Evolutionary conservation across 2,329 filamentous ascomycete genomes (phyloP).

Genomic region (Colletotrichum sp.): DNA sequence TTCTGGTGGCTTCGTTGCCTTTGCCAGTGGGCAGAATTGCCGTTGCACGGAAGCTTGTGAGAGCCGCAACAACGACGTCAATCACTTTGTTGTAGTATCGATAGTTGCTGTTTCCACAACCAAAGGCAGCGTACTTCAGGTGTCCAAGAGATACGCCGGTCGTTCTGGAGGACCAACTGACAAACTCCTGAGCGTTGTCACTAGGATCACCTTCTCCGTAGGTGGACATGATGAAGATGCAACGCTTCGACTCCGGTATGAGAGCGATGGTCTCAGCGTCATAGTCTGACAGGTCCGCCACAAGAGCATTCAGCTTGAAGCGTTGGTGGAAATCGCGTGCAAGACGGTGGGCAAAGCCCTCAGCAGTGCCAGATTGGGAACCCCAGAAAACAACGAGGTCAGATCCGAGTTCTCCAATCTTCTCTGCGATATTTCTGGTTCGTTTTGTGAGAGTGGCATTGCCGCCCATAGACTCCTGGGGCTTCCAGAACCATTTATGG

Average conservation of each 20-base stretch:
- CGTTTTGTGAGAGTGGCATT: neutral
- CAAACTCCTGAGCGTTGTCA: neutral
- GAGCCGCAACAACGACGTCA: neutral
- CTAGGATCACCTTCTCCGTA: neutral
- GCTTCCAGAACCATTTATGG: neutral
- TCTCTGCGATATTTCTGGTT: neutral
- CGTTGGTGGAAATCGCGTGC: neutral
- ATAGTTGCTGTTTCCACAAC: neutral
- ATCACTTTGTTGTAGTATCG: neutral
- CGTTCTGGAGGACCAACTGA: neutral
- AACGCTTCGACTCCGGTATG: neutral
- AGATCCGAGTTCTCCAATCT: neutral
- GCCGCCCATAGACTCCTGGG: neutral
- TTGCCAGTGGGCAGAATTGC: neutral
- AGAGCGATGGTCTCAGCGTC: neutral
- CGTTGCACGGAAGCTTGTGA: neutral
- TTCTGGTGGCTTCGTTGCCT: neutral
- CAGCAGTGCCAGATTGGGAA: neutral
- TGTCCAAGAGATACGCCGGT: neutral
- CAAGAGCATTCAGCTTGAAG: neutral
- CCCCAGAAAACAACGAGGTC: neutral
- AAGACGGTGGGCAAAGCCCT: neutral
- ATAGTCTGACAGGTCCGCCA: neutral
- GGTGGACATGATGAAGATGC: neutral
- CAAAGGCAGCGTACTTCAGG: neutral